Base-by-base conservation (phyloP, 345 rosid genomes). In the Lenwebbia sp. region DNA sequence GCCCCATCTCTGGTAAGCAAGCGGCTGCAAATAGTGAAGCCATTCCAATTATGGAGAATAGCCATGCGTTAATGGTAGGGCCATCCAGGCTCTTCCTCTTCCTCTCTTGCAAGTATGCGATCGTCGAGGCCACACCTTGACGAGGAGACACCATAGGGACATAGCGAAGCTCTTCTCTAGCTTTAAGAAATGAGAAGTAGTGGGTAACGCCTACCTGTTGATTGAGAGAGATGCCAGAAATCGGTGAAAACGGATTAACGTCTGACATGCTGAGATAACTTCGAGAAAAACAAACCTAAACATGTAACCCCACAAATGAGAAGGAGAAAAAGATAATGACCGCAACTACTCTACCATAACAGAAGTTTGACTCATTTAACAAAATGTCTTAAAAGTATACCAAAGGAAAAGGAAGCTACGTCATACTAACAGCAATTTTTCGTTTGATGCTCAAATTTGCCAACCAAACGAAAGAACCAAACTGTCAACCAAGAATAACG, bases 71-170 rank as follows among this genome's bases (percentile, higher is more conserved):
- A 86, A 96, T 83, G 40, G 92, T 91, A 82, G 96, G 98, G 83
- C 98, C 96, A 26, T 94, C 96, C 87, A 96, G 51, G 50, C 90
- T 88, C 90, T 92, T 94, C 88, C 86, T 92, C 87, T 95, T 94
- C 92, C 90, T 90, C 82, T 94, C 95, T 74, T 95, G 93, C 94
- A 94, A 96, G 90, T 93, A 94, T 21, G 94, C 84, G 87, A 96
- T 92, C 5, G 98, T 97, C 83, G 95, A 95, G 84, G 97, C 96
- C 97, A 97, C 93, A 60, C 98, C 98, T 83, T 97, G 97, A 30
- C 83, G 90, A 50, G 98, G 93, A 90, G 91, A 92, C 87, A 95
- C 96, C 91, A 94, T 88, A 30, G 99, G 99, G 82, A 94, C 93
- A 89, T 95, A 96, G 56, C 99, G 98, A 54, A 96, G 99, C 91